Evolutionary conservation across 768 basidiomycete genomes (phyloP).

Genomic region (Gyrodon lividus): DNA sequence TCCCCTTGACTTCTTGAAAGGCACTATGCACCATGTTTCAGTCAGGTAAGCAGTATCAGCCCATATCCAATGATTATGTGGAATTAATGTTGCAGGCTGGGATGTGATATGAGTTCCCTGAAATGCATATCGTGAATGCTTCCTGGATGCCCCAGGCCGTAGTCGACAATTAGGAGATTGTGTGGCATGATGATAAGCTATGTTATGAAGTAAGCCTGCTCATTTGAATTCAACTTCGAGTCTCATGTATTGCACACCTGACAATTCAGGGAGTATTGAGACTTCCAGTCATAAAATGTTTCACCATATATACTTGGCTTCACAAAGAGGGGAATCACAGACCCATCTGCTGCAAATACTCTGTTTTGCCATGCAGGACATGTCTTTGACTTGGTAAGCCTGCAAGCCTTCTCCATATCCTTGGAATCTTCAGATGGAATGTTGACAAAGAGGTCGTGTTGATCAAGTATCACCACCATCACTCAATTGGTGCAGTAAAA

Average conservation of each 20-base stretch:
- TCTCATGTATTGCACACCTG: background rate
- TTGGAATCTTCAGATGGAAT: background rate
- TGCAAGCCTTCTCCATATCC: background rate
- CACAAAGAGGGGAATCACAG: background rate
- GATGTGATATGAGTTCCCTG: background rate
- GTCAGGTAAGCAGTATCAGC: background rate
- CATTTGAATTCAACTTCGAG: no score
- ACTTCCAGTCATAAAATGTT: constrained; percentile 4
- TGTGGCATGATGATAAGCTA: no score
- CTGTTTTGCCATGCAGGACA: background rate
- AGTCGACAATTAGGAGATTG: background rate
- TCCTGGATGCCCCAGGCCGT: constrained; percentile 2
- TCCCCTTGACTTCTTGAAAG: constrained; percentile 10
- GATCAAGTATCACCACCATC: background rate
- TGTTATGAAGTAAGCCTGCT: no score
- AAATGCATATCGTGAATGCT: constrained; percentile 1
- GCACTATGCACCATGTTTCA: background rate
- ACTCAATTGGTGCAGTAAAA: background rate
- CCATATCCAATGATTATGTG: constrained; percentile 7
- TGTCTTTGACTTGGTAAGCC: background rate
- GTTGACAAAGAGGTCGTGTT: no score
- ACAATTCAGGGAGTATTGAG: constrained; percentile 1
- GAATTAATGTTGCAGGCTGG: background rate
- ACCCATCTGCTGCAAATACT: constrained; percentile 4
- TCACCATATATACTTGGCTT: background rate